Conservation (phyloP, 1,139 yeast species). For the Saccharomyces pastorianus region DNA sequence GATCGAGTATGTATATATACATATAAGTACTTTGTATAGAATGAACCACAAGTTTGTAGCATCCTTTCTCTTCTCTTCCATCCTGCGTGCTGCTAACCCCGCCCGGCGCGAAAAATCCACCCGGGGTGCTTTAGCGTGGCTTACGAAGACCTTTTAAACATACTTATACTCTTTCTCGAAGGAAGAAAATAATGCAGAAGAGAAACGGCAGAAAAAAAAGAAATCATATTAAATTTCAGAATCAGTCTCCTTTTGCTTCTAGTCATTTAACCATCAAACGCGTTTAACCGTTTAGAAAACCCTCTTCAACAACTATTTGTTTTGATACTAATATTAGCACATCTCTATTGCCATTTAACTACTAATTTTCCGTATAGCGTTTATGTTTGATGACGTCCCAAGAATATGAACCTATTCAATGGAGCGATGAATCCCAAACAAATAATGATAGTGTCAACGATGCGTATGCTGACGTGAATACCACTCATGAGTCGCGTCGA, state of each 20-base stretch:
- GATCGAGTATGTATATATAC: background rate
- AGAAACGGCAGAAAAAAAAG: background rate
- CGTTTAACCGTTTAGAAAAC: background rate
- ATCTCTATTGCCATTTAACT: background rate
- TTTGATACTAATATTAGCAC: background rate
- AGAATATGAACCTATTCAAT: constrained; percentile 7
- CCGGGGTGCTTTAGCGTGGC: background rate
- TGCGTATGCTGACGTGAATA: background rate
- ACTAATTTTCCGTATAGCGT: background rate
- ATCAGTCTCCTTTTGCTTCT: background rate
- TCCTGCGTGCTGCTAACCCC: background rate
- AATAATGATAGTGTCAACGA: background rate
- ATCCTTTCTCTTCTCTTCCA: background rate
- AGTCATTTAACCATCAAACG: background rate
- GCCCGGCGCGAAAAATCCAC: background rate
- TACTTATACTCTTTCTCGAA: background rate
- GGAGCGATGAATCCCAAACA: background rate
- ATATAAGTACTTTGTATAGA: background rate
- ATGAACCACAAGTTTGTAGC: background rate
- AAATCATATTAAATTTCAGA: background rate
- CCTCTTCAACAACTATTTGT: background rate
- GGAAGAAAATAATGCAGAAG: background rate
- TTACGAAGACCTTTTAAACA: background rate
- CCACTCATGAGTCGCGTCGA: background rate
- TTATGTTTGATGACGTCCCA: constrained; percentile 5